Evolutionary conservation across 306 rosid species (phyloP), one percentile per base, ranked within the genome.

Genomic region (Clitoria ternatea): DNA sequence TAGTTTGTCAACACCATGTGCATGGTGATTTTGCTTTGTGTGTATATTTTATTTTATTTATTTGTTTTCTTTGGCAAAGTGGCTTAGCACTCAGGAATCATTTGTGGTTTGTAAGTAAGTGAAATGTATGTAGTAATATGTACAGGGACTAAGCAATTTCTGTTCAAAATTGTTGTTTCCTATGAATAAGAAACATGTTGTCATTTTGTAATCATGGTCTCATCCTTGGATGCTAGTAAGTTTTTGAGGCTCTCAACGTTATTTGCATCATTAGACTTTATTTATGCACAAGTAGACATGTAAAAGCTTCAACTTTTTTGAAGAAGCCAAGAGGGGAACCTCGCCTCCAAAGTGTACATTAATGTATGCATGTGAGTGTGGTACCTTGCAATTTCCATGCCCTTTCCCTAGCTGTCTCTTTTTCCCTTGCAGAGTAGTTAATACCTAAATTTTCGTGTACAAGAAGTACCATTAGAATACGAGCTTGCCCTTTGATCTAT

Each of bases 81-180:
- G 68, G 61, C 18, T 67, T 53, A 47, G 79, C 22, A 52, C 42
- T 33, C 26, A 26, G 5, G 19, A 52, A 50, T 66, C 52, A 66
- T 60, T 53, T 42, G 42, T 59, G 57, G 55, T 35, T 66, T 69
- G 84, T 67, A 69, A 80, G 68, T 48, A 42, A 57, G n/a, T 10
- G 56, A 59, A 59, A 61, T n/a, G n/a, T n/a, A n/a, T n/a, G n/a
- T n/a, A n/a, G n/a, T n/a, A n/a, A n/a, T 69, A n/a, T 74, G 78
- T 77, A 65, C 59, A 85, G 79, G 74, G 75, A 78, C 80, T 55
- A 69, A 69, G 56, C 52, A 54, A 47, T 11, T 47, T 55, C 10
- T 40, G 35, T 42, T 74, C 45, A 20, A 17, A 33, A 13, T 60
- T 82, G 52, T 61, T 35, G 75, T 65, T 70, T 75, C 17, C 40